Percentiles rank a stretch among this genome's conserved stretches.
Evolutionary conservation across 495 filamentous ascomycete species (phyloP).

Genomic region (Hypoxylon subgilvum): DNA sequence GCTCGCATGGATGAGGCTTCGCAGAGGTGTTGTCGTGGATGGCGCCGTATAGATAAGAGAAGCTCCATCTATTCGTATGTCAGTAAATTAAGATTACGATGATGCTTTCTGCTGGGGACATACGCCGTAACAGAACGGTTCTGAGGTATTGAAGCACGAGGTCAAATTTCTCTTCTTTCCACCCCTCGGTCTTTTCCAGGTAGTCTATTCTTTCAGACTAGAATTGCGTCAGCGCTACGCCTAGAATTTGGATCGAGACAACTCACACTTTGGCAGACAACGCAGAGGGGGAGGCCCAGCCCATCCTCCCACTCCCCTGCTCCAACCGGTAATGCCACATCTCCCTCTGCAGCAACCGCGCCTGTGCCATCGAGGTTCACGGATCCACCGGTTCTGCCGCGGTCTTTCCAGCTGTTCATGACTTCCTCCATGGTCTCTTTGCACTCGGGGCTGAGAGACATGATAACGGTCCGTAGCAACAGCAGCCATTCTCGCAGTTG

Average conservation of each 20-base stretch:
- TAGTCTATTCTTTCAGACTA: conserved; percentile 89
- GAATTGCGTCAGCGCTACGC: conserved; percentile 36
- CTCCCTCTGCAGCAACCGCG: conserved; percentile 55
- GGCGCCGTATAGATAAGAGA: conserved; percentile 90
- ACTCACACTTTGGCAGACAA: conserved; percentile 90
- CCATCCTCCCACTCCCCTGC: conserved; percentile 95
- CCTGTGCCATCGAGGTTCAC: conserved; percentile 56
- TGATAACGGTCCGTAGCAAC: conserved; percentile 74
- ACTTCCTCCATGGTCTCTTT: conserved; percentile 84
- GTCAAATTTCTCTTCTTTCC: conserved; percentile 94
- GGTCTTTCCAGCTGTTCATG: conserved; percentile 68
- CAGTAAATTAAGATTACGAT: conserved; percentile 16
- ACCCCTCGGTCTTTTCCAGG: conserved; percentile 82
- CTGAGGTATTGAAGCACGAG: conserved; percentile 87
- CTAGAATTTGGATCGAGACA: not conserved
- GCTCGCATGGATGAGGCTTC: conserved; percentile 82
- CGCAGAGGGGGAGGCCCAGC: conserved; percentile 84
- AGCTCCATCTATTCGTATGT: conserved; percentile 70
- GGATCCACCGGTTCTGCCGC: conserved; percentile 59
- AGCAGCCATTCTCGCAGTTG: conserved; percentile 88
- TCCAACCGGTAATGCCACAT: conserved; percentile 78
- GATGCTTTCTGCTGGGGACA: conserved; percentile 32
- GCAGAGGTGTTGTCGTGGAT: conserved; percentile 77
- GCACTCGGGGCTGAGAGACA: conserved; percentile 74
- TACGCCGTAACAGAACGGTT: conserved; percentile 85